Conservation (phyloP, 2,329 filamentous ascomycete species). For the Fusarium denticulatum region DNA sequence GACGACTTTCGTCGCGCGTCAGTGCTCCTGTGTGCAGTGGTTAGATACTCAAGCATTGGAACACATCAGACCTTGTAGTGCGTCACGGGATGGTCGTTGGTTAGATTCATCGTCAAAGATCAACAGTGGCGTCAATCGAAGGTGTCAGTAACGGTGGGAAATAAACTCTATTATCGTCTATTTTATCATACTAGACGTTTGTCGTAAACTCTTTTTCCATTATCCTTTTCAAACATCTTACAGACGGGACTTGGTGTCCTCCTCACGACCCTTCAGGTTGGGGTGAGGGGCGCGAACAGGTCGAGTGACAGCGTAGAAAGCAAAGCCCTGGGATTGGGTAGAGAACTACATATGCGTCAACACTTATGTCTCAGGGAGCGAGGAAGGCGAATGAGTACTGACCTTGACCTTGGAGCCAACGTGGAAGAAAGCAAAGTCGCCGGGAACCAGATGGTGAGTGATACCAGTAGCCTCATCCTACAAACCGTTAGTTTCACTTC, state of each 20-base stretch:
- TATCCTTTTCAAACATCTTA: not conserved
- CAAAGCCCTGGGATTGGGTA: slow-evolving; percentile 37
- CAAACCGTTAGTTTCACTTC: not conserved
- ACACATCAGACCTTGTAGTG: too few relatives aligned
- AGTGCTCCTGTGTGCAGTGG: too few relatives aligned
- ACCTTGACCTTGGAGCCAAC: slow-evolving; percentile 42
- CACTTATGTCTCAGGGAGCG: fast-evolving
- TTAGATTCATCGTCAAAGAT: too few relatives aligned
- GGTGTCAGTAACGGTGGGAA: fast-evolving
- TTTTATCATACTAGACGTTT: not conserved
- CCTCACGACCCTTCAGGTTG: slow-evolving; percentile 37
- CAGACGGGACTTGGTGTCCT: slow-evolving; percentile 33
- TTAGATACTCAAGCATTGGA: too few relatives aligned
- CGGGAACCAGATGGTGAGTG: slow-evolving; percentile 35
- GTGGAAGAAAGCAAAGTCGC: slow-evolving; percentile 42
- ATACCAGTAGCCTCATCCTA: slow-evolving; percentile 41
- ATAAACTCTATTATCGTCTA: slow-evolving; percentile 6
- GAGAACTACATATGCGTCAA: slow-evolving; percentile 28
- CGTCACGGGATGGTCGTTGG: too few relatives aligned
- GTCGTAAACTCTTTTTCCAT: not conserved
- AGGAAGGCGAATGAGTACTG: not conserved
- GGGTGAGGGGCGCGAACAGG: slow-evolving; percentile 37
- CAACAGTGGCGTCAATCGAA: not conserved
- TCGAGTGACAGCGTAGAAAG: slow-evolving; percentile 41
- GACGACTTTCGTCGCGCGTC: not conserved